Base-by-base conservation (phyloP, 345 rosid genomes). In the Clarkia xantiana region DNA sequence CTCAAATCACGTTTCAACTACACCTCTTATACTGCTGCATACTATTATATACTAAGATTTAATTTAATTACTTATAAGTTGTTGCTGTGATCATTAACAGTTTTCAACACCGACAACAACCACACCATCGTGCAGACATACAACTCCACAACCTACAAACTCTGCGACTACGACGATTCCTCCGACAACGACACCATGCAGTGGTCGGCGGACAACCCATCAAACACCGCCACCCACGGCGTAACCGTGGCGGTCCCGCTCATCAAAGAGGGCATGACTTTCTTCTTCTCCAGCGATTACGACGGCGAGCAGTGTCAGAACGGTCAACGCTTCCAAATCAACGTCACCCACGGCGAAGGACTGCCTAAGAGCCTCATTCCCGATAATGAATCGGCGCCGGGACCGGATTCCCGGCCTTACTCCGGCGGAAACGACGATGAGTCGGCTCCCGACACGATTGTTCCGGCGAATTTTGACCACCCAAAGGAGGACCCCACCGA, bases 91-190 rank as follows among this genome's bases (percentile, higher is more conserved):
- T 18, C 18, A 1, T 1, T 19, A 64, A 73, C 81, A 91, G 98
- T 84, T 23, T 91, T 91, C 48, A 83, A 84, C 67, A 86, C 98
- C n/a, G 79, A 91, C 40, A 86, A 52, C 44, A 91, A 86, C 63
- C 98, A 86, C 63, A 84, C 98, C 1, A 83, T 91, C 12, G 75
- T 84, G 14, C 93, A 84, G 20, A 91, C 98, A 8, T 83, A 81
- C 76, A 85, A 84, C 53, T 11, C 52, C 50, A 83, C 95, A 39
- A 84, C 81, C 0, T 86, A 81, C 75, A 68, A 73, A 53, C 53
- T 57, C 13, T 91, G 98, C 48, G 86, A 91, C 46, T 71, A 78
- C 64, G 72, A 72, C 15, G 68, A 84, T 16, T 59, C 72, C 14
- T 43, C 55, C n/a, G 75, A 67, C 58, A 73, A 62, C 5, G 83